These are phyloP conservation scores for Chalciporus piperatus DNA, from an alignment of 768 basidiomycete species.

Conservation along the genomic window DNA sequence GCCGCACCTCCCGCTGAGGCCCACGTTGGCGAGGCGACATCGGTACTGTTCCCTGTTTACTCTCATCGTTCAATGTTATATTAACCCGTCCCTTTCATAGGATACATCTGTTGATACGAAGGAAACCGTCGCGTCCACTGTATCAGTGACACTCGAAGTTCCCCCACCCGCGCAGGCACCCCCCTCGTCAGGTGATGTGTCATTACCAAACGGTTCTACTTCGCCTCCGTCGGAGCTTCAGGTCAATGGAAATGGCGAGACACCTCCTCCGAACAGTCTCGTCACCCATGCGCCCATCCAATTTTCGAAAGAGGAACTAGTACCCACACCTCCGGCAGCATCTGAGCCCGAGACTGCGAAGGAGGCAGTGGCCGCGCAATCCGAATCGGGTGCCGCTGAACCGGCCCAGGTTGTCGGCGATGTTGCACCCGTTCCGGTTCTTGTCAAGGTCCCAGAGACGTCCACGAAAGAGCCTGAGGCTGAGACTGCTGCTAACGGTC, in stretches of 20 bases:
- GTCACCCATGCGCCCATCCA: conserved; percentile 23
- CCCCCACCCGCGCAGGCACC: conserved; percentile 2
- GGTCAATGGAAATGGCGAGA: conserved; percentile 10
- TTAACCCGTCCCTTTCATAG: conserved; percentile 4
- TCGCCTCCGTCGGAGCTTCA: conserved; percentile 4
- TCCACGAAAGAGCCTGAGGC: neutral
- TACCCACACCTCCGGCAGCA: neutral
- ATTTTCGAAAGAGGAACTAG: neutral
- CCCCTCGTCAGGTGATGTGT: neutral
- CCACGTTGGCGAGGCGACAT: conserved; percentile 22
- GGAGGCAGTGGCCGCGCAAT: neutral
- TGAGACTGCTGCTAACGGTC: neutral
- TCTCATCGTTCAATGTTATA: neutral
- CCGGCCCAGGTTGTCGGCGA: neutral
- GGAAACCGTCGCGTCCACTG: conserved; percentile 5
- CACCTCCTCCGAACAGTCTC: conserved; percentile 6
- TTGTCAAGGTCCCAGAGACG: neutral
- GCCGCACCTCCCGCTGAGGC: conserved; percentile 34
- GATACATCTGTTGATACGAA: conserved; percentile 24
- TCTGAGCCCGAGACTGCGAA: neutral
- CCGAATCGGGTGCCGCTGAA: neutral
- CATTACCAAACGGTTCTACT: conserved; percentile 20
- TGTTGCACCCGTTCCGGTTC: neutral
- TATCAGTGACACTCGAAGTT: neutral
- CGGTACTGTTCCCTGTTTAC: conserved; percentile 7